Evolutionary conservation across 2,329 filamentous ascomycete species (phyloP).

Genomic region (Fusarium abutilonis): DNA sequence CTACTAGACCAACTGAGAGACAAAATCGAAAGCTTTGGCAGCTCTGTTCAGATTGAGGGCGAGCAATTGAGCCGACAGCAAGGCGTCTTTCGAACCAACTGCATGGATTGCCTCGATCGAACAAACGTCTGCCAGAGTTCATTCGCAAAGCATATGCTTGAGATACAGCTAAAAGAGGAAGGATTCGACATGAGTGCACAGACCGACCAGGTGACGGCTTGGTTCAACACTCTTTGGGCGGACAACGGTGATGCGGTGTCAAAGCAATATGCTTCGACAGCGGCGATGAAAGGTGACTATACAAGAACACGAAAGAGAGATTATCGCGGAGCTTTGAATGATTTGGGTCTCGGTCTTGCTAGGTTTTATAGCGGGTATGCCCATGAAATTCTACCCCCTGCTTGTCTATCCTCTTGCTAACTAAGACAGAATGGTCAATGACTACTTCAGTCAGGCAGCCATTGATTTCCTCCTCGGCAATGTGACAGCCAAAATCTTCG

Average conservation of each 20-base stretch:
- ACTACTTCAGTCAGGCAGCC: slow-evolving; percentile 94
- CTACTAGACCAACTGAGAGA: slow-evolving; percentile 76
- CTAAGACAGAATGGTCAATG: slow-evolving; percentile 85
- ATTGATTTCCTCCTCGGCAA: slow-evolving; percentile 96
- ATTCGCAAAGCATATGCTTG: slow-evolving; percentile 83
- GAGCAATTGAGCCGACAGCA: slow-evolving; percentile 63
- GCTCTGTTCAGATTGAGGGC: slow-evolving; percentile 68
- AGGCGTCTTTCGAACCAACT: slow-evolving; percentile 91
- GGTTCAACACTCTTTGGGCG: slow-evolving; percentile 98
- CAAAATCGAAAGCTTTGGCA: slow-evolving; percentile 76
- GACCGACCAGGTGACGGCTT: slow-evolving; percentile 80
- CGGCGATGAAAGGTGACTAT: slow-evolving; percentile 95
- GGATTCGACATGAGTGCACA: slow-evolving; percentile 80
- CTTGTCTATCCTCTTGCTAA: slow-evolving; percentile 15
- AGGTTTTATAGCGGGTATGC: slow-evolving; percentile 74
- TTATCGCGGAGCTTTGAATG: slow-evolving; percentile 89
- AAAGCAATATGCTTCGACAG: slow-evolving; percentile 94
- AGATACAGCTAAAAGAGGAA: slow-evolving; percentile 78
- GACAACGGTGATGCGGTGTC: slow-evolving; percentile 97
- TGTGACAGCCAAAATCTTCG: slow-evolving; percentile 84
- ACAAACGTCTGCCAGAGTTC: slow-evolving; percentile 97
- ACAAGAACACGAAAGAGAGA: slow-evolving; percentile 91
- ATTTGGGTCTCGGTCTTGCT: slow-evolving; percentile 87
- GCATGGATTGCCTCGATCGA: slow-evolving; percentile 97
- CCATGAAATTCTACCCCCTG: not conserved